Conservation (phyloP, 352 stramenopile species). For the Thraustochytrium sp. region DNA sequence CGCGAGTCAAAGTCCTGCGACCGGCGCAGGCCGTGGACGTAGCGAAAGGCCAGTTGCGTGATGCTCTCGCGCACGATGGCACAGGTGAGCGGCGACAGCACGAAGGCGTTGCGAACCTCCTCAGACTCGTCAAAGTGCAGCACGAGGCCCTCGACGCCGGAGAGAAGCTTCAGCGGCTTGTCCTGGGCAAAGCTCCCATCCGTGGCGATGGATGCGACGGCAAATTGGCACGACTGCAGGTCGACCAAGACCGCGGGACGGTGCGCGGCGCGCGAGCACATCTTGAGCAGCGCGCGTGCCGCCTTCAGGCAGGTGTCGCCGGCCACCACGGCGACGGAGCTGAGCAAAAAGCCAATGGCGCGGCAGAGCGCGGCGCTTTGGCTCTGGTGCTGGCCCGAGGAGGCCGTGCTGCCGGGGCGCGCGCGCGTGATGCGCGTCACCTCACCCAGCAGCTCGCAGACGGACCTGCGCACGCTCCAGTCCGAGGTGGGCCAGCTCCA, state of each 20-base stretch:
- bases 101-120: neutral
- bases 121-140: conserved; percentile 12
- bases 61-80: conserved; percentile 10
- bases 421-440: neutral
- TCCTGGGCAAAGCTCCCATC: neutral
- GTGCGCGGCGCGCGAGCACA: neutral
- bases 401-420: neutral
- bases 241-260: neutral
- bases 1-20: neutral
- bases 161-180: neutral
- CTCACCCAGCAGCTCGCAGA: conserved; percentile 9
- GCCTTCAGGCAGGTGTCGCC: neutral
- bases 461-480: neutral
- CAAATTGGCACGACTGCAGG: conserved; percentile 11
- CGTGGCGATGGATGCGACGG: neutral
- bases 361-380: neutral
- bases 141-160: conserved; percentile 1
- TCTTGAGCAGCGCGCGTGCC: neutral
- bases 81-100: neutral
- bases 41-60: conserved; percentile 3
- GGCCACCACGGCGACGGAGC: neutral
- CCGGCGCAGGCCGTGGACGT: neutral
- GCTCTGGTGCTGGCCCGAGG: neutral
- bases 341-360: neutral
- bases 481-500: conserved; percentile 10